Base-by-base conservation (phyloP, 495 filamentous ascomycete genomes). In the Cercophora sp. region DNA sequence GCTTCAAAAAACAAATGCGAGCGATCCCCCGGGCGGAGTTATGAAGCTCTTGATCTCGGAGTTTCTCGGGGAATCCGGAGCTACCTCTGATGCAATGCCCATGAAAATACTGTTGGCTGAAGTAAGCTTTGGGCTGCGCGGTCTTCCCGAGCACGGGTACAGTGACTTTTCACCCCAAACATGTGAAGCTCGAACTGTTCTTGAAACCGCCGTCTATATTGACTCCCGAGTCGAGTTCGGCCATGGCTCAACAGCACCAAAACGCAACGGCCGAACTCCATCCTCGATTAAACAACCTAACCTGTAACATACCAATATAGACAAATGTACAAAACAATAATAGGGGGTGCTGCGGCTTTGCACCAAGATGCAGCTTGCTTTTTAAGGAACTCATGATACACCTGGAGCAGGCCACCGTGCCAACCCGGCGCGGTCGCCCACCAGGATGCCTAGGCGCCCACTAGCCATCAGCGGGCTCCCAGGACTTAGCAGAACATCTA, bases 301-400 rank as follows among this genome's bases (percentile, higher is more conserved):
- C 51, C 55, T 58, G 48, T 53, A 52, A 39, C 42, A 56, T 10
- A 60, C 52, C 60, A 59, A 54, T 25, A 39, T 54, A 57, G 48
- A 55, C 52, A 59, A 64, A 63, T 65, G 58, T 65, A 64, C 59
- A 67, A 57, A 63, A 60, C 48, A 48, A 57, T 53, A 56, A 58
- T 31, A 56, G 48, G 51, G n/a, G 57, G 39, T 51, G 52, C 58
- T 51, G 49, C 58, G 52, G 54, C 58, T 53, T 55, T 48, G 47
- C 60, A 54, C 52, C 31, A 51, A 56, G 59, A 57, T 50, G 55
- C 34, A 51, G 57, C 23, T 55, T 48, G 55, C 45, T 49, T 55
- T 50, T 59, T 48, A 48, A 27, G 55, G n/a, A n/a, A 35, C 37
- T 54, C 57, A 60, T 58, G 54, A 54, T 62, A 55, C 55, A 59